phyloP scores from a whole-genome alignment of 176 grass and related monocot genomes.

The Tuctoria greenei region DNA sequence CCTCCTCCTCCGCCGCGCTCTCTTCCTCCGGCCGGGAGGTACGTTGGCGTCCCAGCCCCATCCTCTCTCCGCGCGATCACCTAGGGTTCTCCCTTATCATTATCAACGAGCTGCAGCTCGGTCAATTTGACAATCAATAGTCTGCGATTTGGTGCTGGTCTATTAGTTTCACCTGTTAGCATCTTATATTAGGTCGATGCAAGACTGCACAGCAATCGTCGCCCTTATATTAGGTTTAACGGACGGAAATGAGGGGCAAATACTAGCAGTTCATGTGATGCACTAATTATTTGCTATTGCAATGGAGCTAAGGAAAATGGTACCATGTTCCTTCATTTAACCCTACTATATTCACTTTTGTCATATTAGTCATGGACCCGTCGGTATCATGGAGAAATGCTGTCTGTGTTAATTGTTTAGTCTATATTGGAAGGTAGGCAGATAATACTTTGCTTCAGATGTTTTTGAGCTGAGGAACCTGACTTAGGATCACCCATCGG shows the following conservation, averaged over 20 bases:
- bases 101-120: not conserved
- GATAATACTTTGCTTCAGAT: not conserved
- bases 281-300: not conserved
- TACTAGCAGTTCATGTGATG: slow-evolving; percentile 12
- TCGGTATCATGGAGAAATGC: not conserved
- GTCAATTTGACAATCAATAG: not conserved
- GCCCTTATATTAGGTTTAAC: not conserved
- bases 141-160: not conserved
- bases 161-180: not conserved
- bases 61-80: not conserved
- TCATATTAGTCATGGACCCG: not conserved
- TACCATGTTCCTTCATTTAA: not conserved
- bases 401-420: not conserved
- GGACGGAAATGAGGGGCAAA: not conserved
- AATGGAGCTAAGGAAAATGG: not conserved
- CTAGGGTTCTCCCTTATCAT: slow-evolving; percentile 8
- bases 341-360: not conserved
- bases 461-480: not conserved
- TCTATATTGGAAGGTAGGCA: not conserved
- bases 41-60: not conserved
- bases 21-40: slow-evolving; percentile 84
- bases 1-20: slow-evolving; percentile 49
- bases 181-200: not conserved
- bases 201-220: too few species aligned
- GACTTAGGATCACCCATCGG: not conserved